Evolutionary conservation across 202 grass and related monocot species (phyloP).

Genomic region (Zoysia matrella): DNA sequence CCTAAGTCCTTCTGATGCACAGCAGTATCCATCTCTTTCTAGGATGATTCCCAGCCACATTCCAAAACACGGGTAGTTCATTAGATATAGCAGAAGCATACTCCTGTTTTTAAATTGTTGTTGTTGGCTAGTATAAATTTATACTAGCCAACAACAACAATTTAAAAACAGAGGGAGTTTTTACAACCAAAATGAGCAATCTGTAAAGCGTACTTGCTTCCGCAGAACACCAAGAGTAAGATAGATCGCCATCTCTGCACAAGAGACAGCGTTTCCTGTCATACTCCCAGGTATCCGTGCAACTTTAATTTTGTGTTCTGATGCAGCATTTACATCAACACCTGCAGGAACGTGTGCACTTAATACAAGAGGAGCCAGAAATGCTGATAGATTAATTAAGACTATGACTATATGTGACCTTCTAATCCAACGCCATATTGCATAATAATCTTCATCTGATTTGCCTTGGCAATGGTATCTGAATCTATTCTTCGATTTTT

Average conservation of each 20-base stretch:
- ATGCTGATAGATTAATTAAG: neutral
- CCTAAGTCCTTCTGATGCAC: conserved; percentile 67
- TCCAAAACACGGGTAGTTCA: neutral
- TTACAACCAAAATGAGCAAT: neutral
- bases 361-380: conserved; percentile 21
- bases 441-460: conserved; percentile 90
- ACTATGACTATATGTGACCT: conserved; percentile 36
- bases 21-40: conserved; percentile 85
- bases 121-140: too few relatives aligned
- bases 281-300: conserved; percentile 82
- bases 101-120: too few relatives aligned
- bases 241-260: conserved; percentile 93
- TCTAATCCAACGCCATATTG: conserved; percentile 97
- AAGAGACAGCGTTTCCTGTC: conserved; percentile 82
- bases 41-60: conserved; percentile 21
- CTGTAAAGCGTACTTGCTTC: conserved; percentile 69
- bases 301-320: conserved; percentile 84
- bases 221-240: conserved; percentile 73
- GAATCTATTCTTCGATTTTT: conserved; percentile 75
- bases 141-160: neutral
- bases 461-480: conserved; percentile 75
- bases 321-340: conserved; percentile 83
- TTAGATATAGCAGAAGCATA: neutral
- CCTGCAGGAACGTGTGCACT: conserved; percentile 51
- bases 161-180: neutral